phyloP scores from a whole-genome alignment of 257 asterid genomes.

The Petunia axillaris region DNA sequence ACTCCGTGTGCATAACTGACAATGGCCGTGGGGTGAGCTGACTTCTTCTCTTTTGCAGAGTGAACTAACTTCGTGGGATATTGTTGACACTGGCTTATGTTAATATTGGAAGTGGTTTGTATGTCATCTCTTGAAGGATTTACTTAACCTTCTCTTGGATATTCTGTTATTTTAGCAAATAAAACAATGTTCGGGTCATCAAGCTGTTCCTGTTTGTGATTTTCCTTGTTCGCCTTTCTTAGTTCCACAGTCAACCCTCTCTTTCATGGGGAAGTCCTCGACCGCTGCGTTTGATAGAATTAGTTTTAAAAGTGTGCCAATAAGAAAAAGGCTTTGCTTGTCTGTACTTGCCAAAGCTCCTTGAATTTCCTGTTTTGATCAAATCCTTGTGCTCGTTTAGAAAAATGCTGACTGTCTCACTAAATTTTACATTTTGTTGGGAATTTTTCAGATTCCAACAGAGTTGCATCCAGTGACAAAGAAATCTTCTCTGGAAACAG shows the following conservation, averaged over 20 bases:
- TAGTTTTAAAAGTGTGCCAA: constrained; percentile 19
- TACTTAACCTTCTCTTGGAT: constrained; percentile 15
- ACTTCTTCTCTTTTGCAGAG: constrained; percentile 22
- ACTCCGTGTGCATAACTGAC: constrained; percentile 89
- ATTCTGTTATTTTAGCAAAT: neutral
- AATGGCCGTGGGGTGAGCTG: constrained; percentile 91
- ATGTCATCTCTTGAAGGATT: constrained; percentile 10
- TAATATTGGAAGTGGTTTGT: constrained; percentile 6
- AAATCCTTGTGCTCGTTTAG: neutral
- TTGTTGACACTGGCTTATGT: neutral
- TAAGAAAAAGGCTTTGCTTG: constrained; percentile 10
- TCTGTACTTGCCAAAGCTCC: neutral
- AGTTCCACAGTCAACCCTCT: neutral
- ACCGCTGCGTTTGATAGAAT: constrained; percentile 16
- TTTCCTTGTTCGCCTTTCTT: neutral
- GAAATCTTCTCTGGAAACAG: constrained; percentile 91
- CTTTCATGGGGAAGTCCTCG: neutral
- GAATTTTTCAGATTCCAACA: constrained; percentile 78
- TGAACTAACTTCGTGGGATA: constrained; percentile 15
- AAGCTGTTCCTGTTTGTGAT: neutral
- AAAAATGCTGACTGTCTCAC: neutral
- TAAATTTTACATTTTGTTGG: constrained; percentile 26
- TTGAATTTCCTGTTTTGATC: neutral
- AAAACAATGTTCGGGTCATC: neutral
- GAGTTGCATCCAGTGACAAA: constrained; percentile 88